Conservation (phyloP, 768 basidiomycete species). For the Xerocomus potaroensis region DNA sequence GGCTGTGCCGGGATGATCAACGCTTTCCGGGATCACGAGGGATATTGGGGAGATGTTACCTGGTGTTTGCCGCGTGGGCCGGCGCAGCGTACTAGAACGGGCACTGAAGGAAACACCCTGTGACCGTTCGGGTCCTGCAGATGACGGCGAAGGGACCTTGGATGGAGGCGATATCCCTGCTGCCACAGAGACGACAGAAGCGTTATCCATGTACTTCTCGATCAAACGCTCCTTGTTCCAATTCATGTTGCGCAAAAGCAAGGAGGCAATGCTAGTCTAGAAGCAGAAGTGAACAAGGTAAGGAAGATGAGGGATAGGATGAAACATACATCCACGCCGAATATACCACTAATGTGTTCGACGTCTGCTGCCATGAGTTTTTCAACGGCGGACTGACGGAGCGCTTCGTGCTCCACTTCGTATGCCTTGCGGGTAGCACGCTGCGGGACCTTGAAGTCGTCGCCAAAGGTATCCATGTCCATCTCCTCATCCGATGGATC, state of each 20-base stretch:
- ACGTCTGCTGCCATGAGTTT: constrained; percentile 73
- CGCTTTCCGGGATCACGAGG: neutral
- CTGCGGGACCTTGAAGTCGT: constrained; percentile 56
- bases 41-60: constrained; percentile 10
- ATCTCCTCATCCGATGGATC: constrained; percentile 56
- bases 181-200: constrained; percentile 59
- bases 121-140: constrained; percentile 31
- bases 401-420: constrained; percentile 80
- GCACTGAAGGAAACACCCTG: constrained; percentile 25
- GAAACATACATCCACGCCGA: constrained; percentile 80
- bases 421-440: constrained; percentile 66
- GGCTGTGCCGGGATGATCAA: constrained; percentile 10
- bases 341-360: constrained; percentile 83
- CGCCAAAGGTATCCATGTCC: constrained; percentile 61
- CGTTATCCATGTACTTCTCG: constrained; percentile 96
- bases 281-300: neutral
- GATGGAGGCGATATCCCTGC: constrained; percentile 61
- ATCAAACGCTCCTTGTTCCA: constrained; percentile 98
- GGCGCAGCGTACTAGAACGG: constrained; percentile 24
- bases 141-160: constrained; percentile 19
- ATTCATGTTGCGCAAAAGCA: constrained; percentile 75
- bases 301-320: neutral
- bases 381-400: constrained; percentile 70
- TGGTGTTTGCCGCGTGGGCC: constrained; percentile 28
- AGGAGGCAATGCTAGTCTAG: constrained; percentile 64